A percentile compares a stretch with the other conserved stretches of the same genome.
Evolutionary conservation across 345 rosid species (phyloP).

Genomic region (Populus davidiana): DNA sequence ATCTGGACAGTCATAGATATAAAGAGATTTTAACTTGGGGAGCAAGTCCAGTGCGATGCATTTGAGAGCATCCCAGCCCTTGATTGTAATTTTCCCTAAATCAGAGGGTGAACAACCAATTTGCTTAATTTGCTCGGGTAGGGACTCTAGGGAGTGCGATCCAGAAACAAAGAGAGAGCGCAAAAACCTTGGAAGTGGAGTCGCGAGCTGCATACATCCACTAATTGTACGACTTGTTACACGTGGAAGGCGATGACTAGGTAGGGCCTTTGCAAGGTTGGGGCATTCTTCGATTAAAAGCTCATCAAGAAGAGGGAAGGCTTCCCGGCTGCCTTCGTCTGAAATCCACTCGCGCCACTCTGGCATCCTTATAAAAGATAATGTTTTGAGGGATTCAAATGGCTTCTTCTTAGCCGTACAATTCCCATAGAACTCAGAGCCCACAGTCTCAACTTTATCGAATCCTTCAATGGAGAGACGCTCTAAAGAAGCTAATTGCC

Average conservation of each 20-base stretch:
- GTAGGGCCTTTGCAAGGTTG: background rate
- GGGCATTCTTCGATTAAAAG: background rate
- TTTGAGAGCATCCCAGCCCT: too few relatives aligned
- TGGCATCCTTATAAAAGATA: background rate
- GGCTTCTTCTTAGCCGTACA: background rate
- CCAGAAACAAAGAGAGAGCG: too few relatives aligned
- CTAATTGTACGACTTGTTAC: background rate
- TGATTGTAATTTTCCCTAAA: too few relatives aligned
- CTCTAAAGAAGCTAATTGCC: slow-evolving; percentile 6
- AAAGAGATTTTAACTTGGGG: too few relatives aligned
- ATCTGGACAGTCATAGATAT: too few relatives aligned
- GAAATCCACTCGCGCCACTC: slow-evolving; percentile 6
- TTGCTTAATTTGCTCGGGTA: too few relatives aligned
- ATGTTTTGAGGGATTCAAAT: background rate
- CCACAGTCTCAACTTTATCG: background rate
- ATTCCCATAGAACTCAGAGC: background rate
- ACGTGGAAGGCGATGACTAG: background rate
- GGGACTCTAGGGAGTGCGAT: too few relatives aligned
- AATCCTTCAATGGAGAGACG: background rate
- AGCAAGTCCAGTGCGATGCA: too few relatives aligned
- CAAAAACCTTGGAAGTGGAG: background rate
- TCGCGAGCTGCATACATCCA: background rate
- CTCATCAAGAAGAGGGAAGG: background rate
- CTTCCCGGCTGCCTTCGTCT: background rate
- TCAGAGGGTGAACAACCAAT: too few relatives aligned